These are phyloP conservation scores for Phaseolus lunatus DNA, from an alignment of 306 rosid genomes.

Conservation along the genomic window DNA sequence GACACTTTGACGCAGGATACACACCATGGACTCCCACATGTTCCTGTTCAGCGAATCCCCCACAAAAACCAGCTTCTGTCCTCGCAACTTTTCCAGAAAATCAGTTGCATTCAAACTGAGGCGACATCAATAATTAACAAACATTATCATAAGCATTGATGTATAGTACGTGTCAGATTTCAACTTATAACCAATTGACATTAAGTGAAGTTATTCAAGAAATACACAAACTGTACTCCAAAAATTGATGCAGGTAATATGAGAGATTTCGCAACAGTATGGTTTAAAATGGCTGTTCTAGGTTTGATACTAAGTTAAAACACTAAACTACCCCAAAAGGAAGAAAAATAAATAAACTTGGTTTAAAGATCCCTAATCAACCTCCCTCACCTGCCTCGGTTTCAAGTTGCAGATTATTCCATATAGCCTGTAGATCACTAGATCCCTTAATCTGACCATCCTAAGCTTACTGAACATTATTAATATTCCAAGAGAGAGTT, in stretches of 20 bases:
- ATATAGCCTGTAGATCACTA: not conserved
- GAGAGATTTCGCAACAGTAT: not conserved
- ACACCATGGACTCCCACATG: slow-evolving; percentile 97
- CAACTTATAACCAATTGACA: no score
- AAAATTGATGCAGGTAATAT: no score
- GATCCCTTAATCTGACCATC: slow-evolving; percentile 19
- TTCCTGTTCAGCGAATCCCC: slow-evolving; percentile 96
- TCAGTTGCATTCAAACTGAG: slow-evolving; percentile 87
- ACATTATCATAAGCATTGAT: slow-evolving; percentile 18
- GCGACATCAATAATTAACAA: slow-evolving; percentile 40
- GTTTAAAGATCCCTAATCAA: not conserved
- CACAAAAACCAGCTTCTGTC: slow-evolving; percentile 80
- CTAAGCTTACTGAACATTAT: slow-evolving; percentile 4
- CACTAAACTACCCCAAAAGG: slow-evolving; percentile 8
- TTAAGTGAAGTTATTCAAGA: no score
- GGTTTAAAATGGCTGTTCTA: not conserved
- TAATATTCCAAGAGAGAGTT: slow-evolving; percentile 13
- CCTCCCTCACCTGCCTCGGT: not conserved
- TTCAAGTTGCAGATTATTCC: not conserved
- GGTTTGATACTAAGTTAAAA: slow-evolving; percentile 9
- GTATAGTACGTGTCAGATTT: not conserved
- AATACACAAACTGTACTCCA: no score
- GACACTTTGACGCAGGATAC: slow-evolving; percentile 77
- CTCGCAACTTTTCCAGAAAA: slow-evolving; percentile 83
- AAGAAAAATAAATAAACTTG: not conserved